Base-by-base conservation (phyloP, 2,329 filamentous ascomycete genomes). In the Alternaria longipes region DNA sequence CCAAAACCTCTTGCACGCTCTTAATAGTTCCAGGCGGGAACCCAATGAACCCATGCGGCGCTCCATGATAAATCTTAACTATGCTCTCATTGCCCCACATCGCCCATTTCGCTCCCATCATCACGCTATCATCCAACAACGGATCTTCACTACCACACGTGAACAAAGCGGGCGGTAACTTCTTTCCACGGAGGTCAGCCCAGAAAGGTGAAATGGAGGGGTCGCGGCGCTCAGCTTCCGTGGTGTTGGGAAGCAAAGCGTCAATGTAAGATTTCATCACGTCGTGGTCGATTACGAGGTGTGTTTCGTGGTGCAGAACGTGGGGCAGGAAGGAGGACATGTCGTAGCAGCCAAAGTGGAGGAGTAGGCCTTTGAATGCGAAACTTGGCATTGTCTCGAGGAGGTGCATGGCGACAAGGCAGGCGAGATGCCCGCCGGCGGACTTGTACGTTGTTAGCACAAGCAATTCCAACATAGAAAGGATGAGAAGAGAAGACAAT, bases 31-130 rank as follows among this genome's bases (percentile, higher is more conserved):
- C 78, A 0, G 75, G 68, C 9, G 78, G 74, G 73, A 82, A 82
- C 62, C 73, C 74, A 52, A 81, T 81, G 63, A 85, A 88, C 22
- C 81, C 84, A 78, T 88, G 86, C 18, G 84, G 79, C 8, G 82
- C 84, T 0, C 86, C 85, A n/a, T 81, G 81, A 68, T 82, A 86
- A 16, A 87, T 76, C 74, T 84, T 87, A 3, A 86, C 74, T 3
- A 86, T 74, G 0, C 80, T 79, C 71, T 85, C 83, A 5, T 80
- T 81, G 3, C 84, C 84, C 63, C 76, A 79, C 72, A 84, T 83
- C 67, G 74, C 69, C 86, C 85, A 88, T 74, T 86, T 86, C 2
- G 79, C 74, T 4, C 79, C 78, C 85, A 88, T 87, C 47, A 84
- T 71, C 22, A 85, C 70, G 16, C 79, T 84, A 64, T 85, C 84